phyloP scores from a whole-genome alignment of 108 stramenopile genomes.

The Bacterosira constricta region DNA sequence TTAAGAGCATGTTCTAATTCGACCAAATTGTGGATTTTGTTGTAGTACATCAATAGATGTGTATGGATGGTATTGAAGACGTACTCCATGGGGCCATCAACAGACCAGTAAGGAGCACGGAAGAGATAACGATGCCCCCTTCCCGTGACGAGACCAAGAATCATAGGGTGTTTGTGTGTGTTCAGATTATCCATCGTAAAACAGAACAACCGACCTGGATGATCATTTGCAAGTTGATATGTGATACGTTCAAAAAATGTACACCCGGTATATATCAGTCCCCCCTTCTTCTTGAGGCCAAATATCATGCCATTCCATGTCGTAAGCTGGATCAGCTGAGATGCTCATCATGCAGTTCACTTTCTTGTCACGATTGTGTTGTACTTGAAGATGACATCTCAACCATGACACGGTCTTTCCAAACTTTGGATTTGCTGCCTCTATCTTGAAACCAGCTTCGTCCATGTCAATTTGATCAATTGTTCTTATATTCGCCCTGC shows the following conservation, averaged over 20 bases:
- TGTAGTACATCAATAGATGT: neutral
- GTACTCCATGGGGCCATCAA: slow-evolving; percentile 23
- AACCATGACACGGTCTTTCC: slow-evolving; percentile 8
- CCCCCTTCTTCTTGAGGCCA: slow-evolving; percentile 2
- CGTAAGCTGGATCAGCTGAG: neutral
- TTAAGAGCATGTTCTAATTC: slow-evolving; percentile 10
- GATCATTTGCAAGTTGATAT: neutral
- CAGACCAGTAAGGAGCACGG: slow-evolving; percentile 16
- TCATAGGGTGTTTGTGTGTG: slow-evolving; percentile 8
- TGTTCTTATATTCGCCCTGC: neutral
- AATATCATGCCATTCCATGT: neutral
- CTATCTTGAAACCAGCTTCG: slow-evolving; percentile 18
- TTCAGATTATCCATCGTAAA: slow-evolving; percentile 25
- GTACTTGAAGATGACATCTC: neutral
- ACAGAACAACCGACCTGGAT: neutral
- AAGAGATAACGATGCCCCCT: slow-evolving; percentile 8
- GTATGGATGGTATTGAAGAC: slow-evolving; percentile 24
- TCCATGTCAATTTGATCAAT: slow-evolving; percentile 22
- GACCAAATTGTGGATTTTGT: neutral
- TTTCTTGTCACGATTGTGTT: slow-evolving; percentile 1
- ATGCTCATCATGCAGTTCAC: slow-evolving; percentile 2
- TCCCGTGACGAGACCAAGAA: neutral
- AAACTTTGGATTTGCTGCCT: slow-evolving; percentile 4
- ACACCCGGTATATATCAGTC: neutral
- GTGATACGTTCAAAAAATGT: neutral